Evolutionary conservation across 1,284 basidiomycete species (phyloP).

Genomic region (Ceratobasidium sp.): DNA sequence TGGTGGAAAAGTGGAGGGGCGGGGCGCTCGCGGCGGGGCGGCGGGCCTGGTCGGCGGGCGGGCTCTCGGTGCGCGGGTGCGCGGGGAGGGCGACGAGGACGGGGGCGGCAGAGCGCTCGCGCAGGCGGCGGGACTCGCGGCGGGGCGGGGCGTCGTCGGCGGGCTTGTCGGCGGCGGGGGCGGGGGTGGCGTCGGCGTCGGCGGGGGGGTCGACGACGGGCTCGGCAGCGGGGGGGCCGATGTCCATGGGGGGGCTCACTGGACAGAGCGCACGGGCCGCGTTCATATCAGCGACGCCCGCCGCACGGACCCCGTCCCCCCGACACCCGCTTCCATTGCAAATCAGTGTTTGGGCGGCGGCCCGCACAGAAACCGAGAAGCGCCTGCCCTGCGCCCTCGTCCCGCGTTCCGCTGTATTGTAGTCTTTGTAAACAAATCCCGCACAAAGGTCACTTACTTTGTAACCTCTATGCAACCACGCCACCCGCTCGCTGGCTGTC

Average conservation of each 20-base stretch:
- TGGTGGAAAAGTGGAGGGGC: slow-evolving; percentile 16
- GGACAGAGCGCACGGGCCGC: neutral
- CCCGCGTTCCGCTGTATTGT: too few relatives aligned
- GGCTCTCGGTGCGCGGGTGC: slow-evolving; percentile 1
- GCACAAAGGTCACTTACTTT: neutral
- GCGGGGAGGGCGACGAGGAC: neutral
- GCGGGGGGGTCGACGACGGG: neutral
- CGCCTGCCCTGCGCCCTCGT: slow-evolving; percentile 14
- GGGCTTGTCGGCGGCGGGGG: neutral
- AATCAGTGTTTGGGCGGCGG: slow-evolving; percentile 8
- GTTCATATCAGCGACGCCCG: slow-evolving; percentile 4
- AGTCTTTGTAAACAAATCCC: slow-evolving; percentile 13
- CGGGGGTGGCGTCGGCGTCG: neutral
- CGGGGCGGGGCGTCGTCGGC: slow-evolving; percentile 4
- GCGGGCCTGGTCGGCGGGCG: neutral
- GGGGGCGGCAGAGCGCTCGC: neutral
- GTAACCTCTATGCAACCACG: too few relatives aligned
- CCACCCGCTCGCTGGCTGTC: too few relatives aligned
- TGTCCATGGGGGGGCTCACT: neutral
- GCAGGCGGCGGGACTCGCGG: neutral
- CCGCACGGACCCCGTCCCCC: slow-evolving; percentile 15
- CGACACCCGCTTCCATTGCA: slow-evolving; percentile 7
- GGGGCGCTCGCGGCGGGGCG: neutral
- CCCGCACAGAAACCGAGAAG: slow-evolving; percentile 19
- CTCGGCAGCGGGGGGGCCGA: neutral